phyloP scores from a whole-genome alignment of 202 grass and related monocot species.

The Digitaria exilis region DNA sequence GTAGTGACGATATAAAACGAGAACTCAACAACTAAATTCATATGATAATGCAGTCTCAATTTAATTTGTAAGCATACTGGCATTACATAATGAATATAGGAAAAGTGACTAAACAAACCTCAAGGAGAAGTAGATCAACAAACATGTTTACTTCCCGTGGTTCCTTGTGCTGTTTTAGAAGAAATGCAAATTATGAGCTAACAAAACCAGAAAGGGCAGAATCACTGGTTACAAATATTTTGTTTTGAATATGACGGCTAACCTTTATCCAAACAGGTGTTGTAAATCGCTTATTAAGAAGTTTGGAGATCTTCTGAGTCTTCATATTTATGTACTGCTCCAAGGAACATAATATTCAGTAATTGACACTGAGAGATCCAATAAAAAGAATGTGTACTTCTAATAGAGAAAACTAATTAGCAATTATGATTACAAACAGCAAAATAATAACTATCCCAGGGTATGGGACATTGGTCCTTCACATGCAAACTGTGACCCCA shows the following conservation, averaged over 20 bases:
- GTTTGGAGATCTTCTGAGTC: constrained; percentile 91
- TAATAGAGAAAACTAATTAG: not conserved
- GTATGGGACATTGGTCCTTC: constrained; percentile 22
- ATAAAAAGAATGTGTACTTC: constrained; percentile 16
- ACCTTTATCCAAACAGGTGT: constrained; percentile 98
- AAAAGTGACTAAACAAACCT: constrained; percentile 63
- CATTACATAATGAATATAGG: constrained; percentile 21
- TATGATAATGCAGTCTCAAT: constrained; percentile 17
- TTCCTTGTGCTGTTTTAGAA: constrained; percentile 91
- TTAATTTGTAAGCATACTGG: constrained; percentile 6
- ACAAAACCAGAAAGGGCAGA: constrained; percentile 19
- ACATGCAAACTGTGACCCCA: constrained; percentile 27
- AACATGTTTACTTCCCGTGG: constrained; percentile 99
- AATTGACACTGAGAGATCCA: not conserved
- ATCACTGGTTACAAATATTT: constrained; percentile 19
- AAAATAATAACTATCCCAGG: constrained; percentile 3
- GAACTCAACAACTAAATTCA: constrained; percentile 8
- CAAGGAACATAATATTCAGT: constrained; percentile 38
- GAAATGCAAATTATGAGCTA: constrained; percentile 35
- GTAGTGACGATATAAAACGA: constrained; percentile 18
- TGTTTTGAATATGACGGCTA: constrained; percentile 27
- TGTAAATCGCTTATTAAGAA: constrained; percentile 94
- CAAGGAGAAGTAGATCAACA: constrained; percentile 97
- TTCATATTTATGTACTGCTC: constrained; percentile 96
- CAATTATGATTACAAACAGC: constrained; percentile 1